A percentile compares a stretch with the other conserved stretches of the same genome.
phyloP scores from a whole-genome alignment of 2,329 filamentous ascomycete genomes.

The Geoglossum cookeanum region DNA sequence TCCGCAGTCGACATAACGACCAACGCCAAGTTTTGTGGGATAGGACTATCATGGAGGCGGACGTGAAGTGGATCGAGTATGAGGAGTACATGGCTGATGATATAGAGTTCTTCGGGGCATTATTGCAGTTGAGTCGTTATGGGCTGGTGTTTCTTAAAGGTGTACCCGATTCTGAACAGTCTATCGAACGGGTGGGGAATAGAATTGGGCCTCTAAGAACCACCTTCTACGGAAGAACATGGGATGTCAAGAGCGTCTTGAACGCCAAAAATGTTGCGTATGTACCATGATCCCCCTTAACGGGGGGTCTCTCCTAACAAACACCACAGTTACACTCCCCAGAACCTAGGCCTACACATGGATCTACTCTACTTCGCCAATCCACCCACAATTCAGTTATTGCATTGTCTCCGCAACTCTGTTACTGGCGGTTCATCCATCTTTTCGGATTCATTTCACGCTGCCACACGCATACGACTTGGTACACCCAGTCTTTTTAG shows the following conservation, averaged over 20 bases:
- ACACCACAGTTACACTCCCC: slow-evolving; percentile 43
- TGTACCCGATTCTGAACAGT: slow-evolving; percentile 47
- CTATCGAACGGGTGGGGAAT: slow-evolving; percentile 47
- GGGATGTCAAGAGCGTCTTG: slow-evolving; percentile 70
- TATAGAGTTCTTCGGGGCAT: slow-evolving; percentile 36
- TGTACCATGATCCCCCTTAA: neutral
- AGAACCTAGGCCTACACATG: slow-evolving; percentile 75
- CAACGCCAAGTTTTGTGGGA: slow-evolving; percentile 27
- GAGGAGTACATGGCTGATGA: slow-evolving; percentile 48
- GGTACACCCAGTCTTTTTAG: slow-evolving; percentile 7
- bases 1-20: slow-evolving; percentile 16
- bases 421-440: slow-evolving; percentile 66
- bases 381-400: slow-evolving; percentile 64
- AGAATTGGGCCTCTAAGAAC: slow-evolving; percentile 63
- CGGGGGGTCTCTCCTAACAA: neutral
- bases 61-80: slow-evolving; percentile 45
- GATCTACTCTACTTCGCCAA: slow-evolving; percentile 74
- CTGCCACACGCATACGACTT: slow-evolving; percentile 27
- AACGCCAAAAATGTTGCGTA: slow-evolving; percentile 72
- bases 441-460: slow-evolving; percentile 59
- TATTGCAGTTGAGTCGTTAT: slow-evolving; percentile 41
- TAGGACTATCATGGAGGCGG: slow-evolving; percentile 23
- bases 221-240: slow-evolving; percentile 81
- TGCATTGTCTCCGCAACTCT: slow-evolving; percentile 75
- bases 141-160: slow-evolving; percentile 62